Conservation (phyloP, 768 basidiomycete genomes). For the Russula vinacea region DNA sequence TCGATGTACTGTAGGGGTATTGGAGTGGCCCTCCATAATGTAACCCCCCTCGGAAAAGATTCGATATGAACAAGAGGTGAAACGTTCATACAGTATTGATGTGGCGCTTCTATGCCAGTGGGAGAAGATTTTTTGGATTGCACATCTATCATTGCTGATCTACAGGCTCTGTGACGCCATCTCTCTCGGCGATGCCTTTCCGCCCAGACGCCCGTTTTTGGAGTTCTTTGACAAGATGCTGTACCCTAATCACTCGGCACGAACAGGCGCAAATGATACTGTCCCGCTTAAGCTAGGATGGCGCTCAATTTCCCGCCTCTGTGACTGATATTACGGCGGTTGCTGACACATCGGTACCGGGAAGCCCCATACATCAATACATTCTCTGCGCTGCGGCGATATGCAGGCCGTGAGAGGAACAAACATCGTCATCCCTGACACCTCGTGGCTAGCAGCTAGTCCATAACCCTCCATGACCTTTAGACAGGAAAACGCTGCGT, state of each 20-base stretch:
- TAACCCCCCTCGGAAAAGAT: neutral
- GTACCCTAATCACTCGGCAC: neutral
- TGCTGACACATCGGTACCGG: neutral
- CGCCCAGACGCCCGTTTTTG: neutral
- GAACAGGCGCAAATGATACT: neutral
- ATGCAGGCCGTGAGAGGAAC: neutral
- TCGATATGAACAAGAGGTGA: neutral
- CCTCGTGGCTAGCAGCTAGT: neutral
- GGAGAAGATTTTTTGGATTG: neutral
- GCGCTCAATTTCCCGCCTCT: slow-evolving; percentile 6
- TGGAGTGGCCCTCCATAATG: neutral
- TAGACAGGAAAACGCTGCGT: neutral
- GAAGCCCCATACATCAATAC: neutral
- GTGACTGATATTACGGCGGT: neutral
- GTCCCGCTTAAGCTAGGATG: neutral
- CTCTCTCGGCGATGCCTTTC: neutral
- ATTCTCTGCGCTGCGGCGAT: neutral
- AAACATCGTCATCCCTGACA: neutral
- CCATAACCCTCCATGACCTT: neutral
- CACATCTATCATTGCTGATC: neutral
- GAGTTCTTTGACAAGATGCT: neutral
- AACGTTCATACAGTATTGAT: neutral
- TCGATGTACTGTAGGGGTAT: neutral
- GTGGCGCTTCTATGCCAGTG: neutral
- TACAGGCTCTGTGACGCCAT: neutral